phyloP scores from a whole-genome alignment of 2,329 filamentous ascomycete genomes.

The Pochonia chlamydosporia region DNA sequence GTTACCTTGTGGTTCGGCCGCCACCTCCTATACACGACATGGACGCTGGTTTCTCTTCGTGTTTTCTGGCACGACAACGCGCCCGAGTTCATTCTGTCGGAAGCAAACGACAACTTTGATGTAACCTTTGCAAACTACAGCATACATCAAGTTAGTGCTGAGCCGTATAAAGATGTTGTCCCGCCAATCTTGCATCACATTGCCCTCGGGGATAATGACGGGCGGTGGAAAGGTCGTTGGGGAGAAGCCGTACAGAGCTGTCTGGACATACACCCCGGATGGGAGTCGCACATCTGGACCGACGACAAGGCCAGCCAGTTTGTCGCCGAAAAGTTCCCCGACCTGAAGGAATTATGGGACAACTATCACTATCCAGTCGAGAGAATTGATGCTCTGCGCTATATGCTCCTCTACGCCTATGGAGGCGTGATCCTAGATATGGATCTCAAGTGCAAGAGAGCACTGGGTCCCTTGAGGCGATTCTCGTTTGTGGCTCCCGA shows the following conservation, averaged over 20 bases:
- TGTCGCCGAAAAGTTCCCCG: conserved; percentile 14
- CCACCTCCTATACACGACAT: conserved; percentile 18
- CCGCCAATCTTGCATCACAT: conserved; percentile 31
- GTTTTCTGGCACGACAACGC: conserved; percentile 19
- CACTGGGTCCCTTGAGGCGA: conserved; percentile 31
- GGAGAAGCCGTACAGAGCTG: conserved; percentile 24
- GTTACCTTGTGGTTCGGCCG: conserved; percentile 12
- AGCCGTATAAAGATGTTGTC: conserved; percentile 22
- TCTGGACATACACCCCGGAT: conserved; percentile 26
- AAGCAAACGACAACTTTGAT: conserved; percentile 22
- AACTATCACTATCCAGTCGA: conserved; percentile 65
- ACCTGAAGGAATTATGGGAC: conserved; percentile 29
- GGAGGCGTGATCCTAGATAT: conserved; percentile 21
- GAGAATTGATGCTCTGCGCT: conserved; percentile 64
- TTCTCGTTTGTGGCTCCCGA: conserved; percentile 35
- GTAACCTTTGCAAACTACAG: conserved; percentile 27
- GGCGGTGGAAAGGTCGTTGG: conserved; percentile 19
- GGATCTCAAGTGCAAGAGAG: conserved; percentile 30
- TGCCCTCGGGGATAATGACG: conserved; percentile 19
- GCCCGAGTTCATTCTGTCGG: conserved; percentile 21
- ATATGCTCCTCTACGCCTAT: conserved; percentile 35
- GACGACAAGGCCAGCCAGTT: conserved; percentile 14
- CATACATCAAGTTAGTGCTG: conserved; percentile 20
- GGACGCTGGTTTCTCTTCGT: conserved; percentile 22
- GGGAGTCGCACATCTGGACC: conserved; percentile 21